Conservation (phyloP, 257 asterid genomes). For the Gentiana dahurica region DNA sequence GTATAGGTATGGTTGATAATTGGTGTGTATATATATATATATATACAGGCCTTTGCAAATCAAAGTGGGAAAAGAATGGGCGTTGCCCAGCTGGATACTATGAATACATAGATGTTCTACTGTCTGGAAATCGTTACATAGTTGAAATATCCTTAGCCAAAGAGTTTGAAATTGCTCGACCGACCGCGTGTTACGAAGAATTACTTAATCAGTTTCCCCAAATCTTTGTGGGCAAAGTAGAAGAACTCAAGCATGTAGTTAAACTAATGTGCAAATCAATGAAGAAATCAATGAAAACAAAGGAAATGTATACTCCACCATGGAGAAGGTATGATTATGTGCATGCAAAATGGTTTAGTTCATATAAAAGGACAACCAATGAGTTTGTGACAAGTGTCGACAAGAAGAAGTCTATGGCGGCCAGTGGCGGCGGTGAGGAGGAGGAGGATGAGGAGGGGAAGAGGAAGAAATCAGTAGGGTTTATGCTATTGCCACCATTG, state of each 20-base stretch:
- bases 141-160: constrained; percentile 41
- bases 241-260: constrained; percentile 41
- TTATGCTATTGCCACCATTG: constrained; percentile 17
- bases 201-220: constrained; percentile 35
- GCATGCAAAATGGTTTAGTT: constrained; percentile 64
- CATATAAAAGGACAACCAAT: constrained; percentile 48
- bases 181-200: constrained; percentile 32
- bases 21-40: neutral
- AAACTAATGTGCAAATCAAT: constrained; percentile 53
- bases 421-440: neutral
- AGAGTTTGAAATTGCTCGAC: constrained; percentile 65
- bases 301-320: constrained; percentile 49
- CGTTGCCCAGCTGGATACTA: constrained; percentile 39
- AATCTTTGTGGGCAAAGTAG: constrained; percentile 33
- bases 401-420: neutral
- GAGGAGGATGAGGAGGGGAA: constrained; percentile 4
- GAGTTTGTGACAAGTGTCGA: constrained; percentile 16
- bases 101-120: constrained; percentile 54
- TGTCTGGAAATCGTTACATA: constrained; percentile 35
- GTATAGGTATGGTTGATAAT: too few species aligned
- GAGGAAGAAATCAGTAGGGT: constrained; percentile 34
- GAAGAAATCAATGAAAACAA: constrained; percentile 45
- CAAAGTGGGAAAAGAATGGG: constrained; percentile 62
- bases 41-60: constrained; percentile 67
- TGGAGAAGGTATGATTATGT: constrained; percentile 64